phyloP scores from a whole-genome alignment of 1,284 basidiomycete genomes.

The Ceratobasidium sp. region DNA sequence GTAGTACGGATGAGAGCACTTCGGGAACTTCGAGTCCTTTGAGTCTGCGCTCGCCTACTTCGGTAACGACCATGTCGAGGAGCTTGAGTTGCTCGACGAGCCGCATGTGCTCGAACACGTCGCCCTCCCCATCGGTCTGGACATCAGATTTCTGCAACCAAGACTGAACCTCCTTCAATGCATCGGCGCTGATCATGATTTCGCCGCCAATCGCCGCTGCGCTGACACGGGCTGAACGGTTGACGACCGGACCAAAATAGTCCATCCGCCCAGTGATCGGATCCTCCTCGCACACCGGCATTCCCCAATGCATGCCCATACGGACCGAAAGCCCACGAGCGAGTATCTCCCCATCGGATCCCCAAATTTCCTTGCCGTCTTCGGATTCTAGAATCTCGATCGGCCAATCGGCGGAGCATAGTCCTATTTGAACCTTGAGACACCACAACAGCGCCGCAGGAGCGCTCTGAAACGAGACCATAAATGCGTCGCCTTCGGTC shows the following conservation, averaged over 20 bases:
- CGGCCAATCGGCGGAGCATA: conserved; percentile 92
- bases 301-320: conserved; percentile 97
- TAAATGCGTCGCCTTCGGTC: conserved; percentile 99
- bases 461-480: conserved; percentile 95
- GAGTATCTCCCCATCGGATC: conserved; percentile 72
- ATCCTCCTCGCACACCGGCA: conserved; percentile 91
- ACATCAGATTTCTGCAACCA: conserved; percentile 46
- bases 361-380: conserved; percentile 85
- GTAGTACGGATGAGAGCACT: conserved; percentile 84
- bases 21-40: conserved; percentile 95
- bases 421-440: conserved; percentile 84
- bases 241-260: conserved; percentile 94
- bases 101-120: conserved; percentile 46
- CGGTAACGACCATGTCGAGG: conserved; percentile 76
- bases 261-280: conserved; percentile 97
- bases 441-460: conserved; percentile 91
- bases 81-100: conserved; percentile 62
- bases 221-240: conserved; percentile 87
- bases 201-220: conserved; percentile 90
- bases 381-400: conserved; percentile 91
- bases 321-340: conserved; percentile 91
- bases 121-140: conserved; percentile 25
- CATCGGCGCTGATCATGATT: conserved; percentile 91
- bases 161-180: conserved; percentile 79
- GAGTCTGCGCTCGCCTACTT: conserved; percentile 88